Percentiles rank a stretch among this genome's conserved stretches.
Evolutionary conservation across 192 early-diverging fungal genomes (phyloP).

Genomic region (Coemansia guatemalensis): DNA sequence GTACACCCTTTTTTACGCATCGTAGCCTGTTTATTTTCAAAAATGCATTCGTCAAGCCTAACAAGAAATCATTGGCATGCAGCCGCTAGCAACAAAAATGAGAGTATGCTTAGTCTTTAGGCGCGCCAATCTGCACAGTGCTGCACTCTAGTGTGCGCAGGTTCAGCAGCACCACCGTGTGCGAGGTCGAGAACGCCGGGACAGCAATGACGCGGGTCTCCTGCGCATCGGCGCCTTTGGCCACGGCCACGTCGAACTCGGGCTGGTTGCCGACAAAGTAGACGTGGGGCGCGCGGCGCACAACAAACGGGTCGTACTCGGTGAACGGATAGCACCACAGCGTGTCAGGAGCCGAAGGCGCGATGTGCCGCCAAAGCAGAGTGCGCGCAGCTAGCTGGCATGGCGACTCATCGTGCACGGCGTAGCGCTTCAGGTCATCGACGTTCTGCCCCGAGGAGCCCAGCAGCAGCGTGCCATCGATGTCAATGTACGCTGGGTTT

Average conservation of each 20-base stretch:
- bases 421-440: conserved; percentile 81
- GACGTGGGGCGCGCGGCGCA: conserved; percentile 73
- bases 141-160: conserved; percentile 62
- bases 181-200: conserved; percentile 70
- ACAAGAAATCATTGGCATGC: neutral
- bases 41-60: neutral
- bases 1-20: too few relatives aligned
- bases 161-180: conserved; percentile 77
- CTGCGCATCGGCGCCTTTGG: conserved; percentile 58
- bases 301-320: conserved; percentile 84
- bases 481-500: conserved; percentile 74
- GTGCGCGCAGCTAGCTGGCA: conserved; percentile 72
- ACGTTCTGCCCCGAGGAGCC: conserved; percentile 86
- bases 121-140: conserved; percentile 6
- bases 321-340: conserved; percentile 93
- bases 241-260: conserved; percentile 54
- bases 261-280: conserved; percentile 90
- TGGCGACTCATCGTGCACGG: conserved; percentile 47
- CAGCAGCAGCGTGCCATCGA: conserved; percentile 71
- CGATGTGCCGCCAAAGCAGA: conserved; percentile 83
- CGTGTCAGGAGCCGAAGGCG: conserved; percentile 93
- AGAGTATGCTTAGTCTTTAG: neutral
- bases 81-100: neutral
- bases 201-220: conserved; percentile 70
- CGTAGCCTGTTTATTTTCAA: neutral